phyloP scores from a whole-genome alignment of 805 yeast genomes.

The Lipomyces mesembrius region DNA sequence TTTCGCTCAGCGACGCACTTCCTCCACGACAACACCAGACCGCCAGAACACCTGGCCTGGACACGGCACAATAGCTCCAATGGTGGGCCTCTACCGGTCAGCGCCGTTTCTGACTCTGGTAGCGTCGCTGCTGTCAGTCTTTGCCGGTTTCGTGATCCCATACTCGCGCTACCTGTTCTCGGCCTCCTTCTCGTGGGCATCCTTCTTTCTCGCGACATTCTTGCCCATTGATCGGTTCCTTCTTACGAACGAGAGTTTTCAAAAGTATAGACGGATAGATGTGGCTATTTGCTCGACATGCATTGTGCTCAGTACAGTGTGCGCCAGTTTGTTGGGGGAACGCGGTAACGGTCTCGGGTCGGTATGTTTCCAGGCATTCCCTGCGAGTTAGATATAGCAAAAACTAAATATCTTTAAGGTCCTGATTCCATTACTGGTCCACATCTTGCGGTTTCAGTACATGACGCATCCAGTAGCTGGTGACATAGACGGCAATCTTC shows the following conservation, averaged over 20 bases:
- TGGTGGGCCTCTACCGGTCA: constrained; percentile 24
- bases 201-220: constrained; percentile 29
- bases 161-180: constrained; percentile 37
- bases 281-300: constrained; percentile 36
- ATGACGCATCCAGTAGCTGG: constrained; percentile 21
- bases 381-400: neutral
- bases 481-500: constrained; percentile 1
- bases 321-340: constrained; percentile 36
- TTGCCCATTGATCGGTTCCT: constrained; percentile 33
- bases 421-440: constrained; percentile 34
- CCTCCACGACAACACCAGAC: neutral
- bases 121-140: constrained; percentile 34
- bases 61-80: constrained; percentile 5
- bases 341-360: constrained; percentile 36
- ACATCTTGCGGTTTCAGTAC: constrained; percentile 35
- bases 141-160: constrained; percentile 32
- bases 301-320: constrained; percentile 33
- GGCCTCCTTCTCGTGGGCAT: constrained; percentile 36
- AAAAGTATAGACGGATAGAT: constrained; percentile 35
- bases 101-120: constrained; percentile 36
- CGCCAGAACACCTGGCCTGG: neutral
- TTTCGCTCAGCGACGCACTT: neutral
- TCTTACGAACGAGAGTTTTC: constrained; percentile 11
- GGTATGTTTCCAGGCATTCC: constrained; percentile 13
- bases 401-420: constrained; percentile 11